Conservation (phyloP, 495 filamentous ascomycete genomes). For the Lichina pygmaea region DNA sequence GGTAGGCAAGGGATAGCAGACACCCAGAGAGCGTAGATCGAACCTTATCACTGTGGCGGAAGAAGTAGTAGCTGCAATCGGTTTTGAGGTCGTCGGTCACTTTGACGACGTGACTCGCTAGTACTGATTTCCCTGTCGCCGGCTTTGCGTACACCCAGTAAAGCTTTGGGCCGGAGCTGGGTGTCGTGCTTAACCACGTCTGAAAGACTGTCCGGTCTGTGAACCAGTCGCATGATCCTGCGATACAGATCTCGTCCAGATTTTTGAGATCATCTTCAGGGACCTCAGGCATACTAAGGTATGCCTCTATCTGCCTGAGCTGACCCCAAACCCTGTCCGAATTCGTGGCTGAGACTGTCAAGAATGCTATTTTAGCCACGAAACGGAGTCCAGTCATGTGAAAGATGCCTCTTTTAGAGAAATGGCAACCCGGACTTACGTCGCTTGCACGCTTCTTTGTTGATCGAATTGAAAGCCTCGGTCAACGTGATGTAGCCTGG, state of each 20-base stretch:
- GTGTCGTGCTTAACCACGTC: not conserved
- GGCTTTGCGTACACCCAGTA: not conserved
- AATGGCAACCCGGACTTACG: too few relatives aligned
- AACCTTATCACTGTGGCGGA: conserved; percentile 3
- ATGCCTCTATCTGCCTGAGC: not conserved
- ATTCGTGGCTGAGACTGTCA: too few relatives aligned
- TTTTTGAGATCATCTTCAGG: not conserved
- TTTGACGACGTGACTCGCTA: not conserved
- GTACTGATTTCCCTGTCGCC: not conserved
- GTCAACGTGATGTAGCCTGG: not conserved
- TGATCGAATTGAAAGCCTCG: not conserved
- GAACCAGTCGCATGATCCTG: not conserved
- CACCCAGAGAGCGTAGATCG: conserved; percentile 1
- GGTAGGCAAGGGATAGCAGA: conserved; percentile 7
- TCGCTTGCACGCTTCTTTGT: not conserved
- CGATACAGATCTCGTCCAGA: not conserved
- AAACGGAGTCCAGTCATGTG: too few relatives aligned
- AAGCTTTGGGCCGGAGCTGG: not conserved
- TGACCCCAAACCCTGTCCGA: too few relatives aligned
- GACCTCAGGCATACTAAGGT: not conserved
- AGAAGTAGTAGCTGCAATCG: not conserved
- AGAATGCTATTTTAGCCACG: too few relatives aligned
- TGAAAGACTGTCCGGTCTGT: not conserved
- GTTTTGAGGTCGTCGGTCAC: not conserved
- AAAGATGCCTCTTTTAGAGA: too few relatives aligned